phyloP scores from a whole-genome alignment of 176 grass and related monocot genomes.

The Aegilops umbellulata region DNA sequence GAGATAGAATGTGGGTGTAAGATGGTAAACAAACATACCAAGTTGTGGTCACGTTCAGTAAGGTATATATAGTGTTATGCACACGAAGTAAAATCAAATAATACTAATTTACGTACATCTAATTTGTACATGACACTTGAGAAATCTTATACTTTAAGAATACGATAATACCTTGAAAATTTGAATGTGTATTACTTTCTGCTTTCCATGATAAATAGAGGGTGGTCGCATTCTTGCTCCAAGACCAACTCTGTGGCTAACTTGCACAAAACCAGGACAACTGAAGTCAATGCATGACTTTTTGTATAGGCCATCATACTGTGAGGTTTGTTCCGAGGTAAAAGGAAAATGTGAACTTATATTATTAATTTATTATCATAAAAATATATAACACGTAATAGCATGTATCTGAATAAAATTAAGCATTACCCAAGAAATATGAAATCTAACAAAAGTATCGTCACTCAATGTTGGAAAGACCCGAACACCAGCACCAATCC shows the following conservation, averaged over 20 bases:
- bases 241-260: background rate
- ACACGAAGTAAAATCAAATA: background rate
- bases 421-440: constrained; percentile 20
- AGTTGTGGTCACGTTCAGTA: no score
- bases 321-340: background rate
- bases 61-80: background rate
- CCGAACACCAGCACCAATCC: background rate
- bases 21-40: background rate
- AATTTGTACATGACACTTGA: background rate
- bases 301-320: background rate
- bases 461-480: constrained; percentile 19
- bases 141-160: background rate
- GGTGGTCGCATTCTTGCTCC: background rate
- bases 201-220: constrained; percentile 14
- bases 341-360: background rate
- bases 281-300: background rate
- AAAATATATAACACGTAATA: background rate
- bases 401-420: background rate
- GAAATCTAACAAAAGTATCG: constrained; percentile 2
- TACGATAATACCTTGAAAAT: constrained; percentile 22
- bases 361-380: background rate
- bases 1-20: background rate
- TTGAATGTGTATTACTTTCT: background rate
- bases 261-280: constrained; percentile 40
- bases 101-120: background rate